Evolutionary conservation across 2,329 filamentous ascomycete species (phyloP).

Genomic region (Pseudogymnoascus sp.): DNA sequence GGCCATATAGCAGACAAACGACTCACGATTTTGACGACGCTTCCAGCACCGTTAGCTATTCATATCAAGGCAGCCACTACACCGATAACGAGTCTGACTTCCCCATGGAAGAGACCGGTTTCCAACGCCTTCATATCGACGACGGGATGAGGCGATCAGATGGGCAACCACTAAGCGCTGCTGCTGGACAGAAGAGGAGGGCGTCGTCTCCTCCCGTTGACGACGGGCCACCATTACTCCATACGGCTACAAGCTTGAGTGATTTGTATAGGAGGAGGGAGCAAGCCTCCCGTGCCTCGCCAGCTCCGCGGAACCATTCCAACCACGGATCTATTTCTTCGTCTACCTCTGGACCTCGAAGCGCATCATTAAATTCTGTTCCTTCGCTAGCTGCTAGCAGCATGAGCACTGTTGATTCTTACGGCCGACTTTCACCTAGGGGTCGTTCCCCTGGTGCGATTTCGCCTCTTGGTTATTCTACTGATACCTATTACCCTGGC

Average conservation of each 20-base stretch:
- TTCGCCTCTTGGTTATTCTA: not conserved
- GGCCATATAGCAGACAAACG: constrained; percentile 27
- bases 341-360: constrained; percentile 53
- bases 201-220: constrained; percentile 56
- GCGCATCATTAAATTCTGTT: constrained; percentile 54
- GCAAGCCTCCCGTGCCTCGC: constrained; percentile 42
- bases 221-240: constrained; percentile 28
- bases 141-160: constrained; percentile 34
- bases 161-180: constrained; percentile 24
- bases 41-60: constrained; percentile 40
- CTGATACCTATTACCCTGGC: constrained; percentile 22
- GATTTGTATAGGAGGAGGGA: constrained; percentile 32
- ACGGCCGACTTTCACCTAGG: constrained; percentile 52
- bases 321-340: constrained; percentile 57
- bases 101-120: constrained; percentile 44
- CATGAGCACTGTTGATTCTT: constrained; percentile 51
- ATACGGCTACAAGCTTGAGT: constrained; percentile 27
- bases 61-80: constrained; percentile 51
- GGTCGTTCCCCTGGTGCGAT: constrained; percentile 37
- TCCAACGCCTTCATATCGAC: constrained; percentile 44
- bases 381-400: constrained; percentile 54
- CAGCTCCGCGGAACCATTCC: constrained; percentile 45
- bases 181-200: constrained; percentile 52
- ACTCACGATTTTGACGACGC: constrained; percentile 38
- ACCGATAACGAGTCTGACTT: constrained; percentile 35